Conservation (phyloP, 352 stramenopile species). For the Pythium scleroteichum region DNA sequence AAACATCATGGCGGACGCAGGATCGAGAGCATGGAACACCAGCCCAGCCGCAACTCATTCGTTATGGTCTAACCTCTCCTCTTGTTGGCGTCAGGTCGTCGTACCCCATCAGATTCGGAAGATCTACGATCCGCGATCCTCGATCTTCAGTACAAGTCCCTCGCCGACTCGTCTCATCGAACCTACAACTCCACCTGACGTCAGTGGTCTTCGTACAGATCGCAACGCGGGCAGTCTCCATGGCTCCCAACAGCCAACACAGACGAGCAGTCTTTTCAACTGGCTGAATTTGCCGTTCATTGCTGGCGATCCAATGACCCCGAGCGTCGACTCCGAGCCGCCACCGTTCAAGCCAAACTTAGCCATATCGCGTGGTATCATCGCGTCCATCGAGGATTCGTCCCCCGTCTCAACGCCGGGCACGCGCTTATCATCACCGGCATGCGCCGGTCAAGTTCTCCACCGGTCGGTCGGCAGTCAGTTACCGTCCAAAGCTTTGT, state of each 20-base stretch:
- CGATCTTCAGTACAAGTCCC: no score
- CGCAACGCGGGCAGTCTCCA: not conserved
- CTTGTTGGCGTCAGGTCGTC: no score
- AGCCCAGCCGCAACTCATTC: no score
- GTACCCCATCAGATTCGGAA: no score
- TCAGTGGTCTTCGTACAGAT: no score
- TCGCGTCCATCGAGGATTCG: conserved; percentile 5
- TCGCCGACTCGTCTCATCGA: no score
- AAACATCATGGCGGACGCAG: no score
- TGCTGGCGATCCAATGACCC: not conserved
- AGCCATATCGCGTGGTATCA: conserved; percentile 27
- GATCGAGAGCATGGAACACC: no score
- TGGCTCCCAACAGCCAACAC: not conserved
- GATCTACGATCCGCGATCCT: no score
- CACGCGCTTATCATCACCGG: conserved; percentile 17
- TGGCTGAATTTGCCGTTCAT: conserved; percentile 1
- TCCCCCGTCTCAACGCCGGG: conserved; percentile 3
- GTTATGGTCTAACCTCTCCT: no score
- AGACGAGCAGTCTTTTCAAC: not conserved
- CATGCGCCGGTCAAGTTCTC: conserved; percentile 11
- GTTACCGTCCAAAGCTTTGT: conserved; percentile 15
- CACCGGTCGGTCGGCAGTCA: not conserved
- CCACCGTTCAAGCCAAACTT: conserved; percentile 19
- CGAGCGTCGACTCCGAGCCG: not conserved
- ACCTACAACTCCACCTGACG: no score